Base-by-base conservation (phyloP, 2,329 filamentous ascomycete species). In the Didymella arachidicola region DNA sequence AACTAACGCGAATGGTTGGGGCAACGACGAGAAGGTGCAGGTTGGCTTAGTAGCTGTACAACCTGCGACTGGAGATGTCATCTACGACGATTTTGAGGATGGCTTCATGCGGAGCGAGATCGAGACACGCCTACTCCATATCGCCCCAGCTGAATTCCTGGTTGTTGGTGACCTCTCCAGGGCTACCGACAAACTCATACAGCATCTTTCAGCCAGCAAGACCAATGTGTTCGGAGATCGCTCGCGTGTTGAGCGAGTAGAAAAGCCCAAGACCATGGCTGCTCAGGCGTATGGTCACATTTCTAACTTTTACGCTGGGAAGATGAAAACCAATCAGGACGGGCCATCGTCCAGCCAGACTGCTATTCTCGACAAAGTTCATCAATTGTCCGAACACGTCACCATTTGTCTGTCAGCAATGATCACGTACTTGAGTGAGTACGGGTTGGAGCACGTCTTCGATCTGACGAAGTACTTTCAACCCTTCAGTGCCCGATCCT, bases 61-160 rank as follows among this genome's bases (percentile, higher is more conserved):
- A 70, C 95, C 95, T 8, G 91, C 92, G 1, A 99, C 95, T 0
- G 95, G 95, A 55, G 94, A 98, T 75, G 92, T 99, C 68, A 90
- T 98, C 55, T 96, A 97, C 70, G 95, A 99, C 72, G 88, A 89
- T 59, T 99, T 99, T 68, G 92, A 98, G 68, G 95, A 99, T 71
- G 93, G 94, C 2, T 98, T 98, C 79, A 97, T 99, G 94, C 85
- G 95, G 47, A 93, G 89, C 69, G 95, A 99, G 74, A 90, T 99
- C 32, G 95, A 99, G 79, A 99, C 95, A 0, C 83, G 95, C n/a
- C 80, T 99, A 26, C 81, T 99, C 29, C 95, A 99, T 74, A 96
- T 99, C 65, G 92, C 94, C 0, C 95, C 95, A 0, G 97, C 93
- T 78, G 95, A 99, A 76, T 92, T 99, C 61, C 83, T 99, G 30